phyloP scores from a whole-genome alignment of 345 rosid genomes.

The Salix suchowensis region DNA sequence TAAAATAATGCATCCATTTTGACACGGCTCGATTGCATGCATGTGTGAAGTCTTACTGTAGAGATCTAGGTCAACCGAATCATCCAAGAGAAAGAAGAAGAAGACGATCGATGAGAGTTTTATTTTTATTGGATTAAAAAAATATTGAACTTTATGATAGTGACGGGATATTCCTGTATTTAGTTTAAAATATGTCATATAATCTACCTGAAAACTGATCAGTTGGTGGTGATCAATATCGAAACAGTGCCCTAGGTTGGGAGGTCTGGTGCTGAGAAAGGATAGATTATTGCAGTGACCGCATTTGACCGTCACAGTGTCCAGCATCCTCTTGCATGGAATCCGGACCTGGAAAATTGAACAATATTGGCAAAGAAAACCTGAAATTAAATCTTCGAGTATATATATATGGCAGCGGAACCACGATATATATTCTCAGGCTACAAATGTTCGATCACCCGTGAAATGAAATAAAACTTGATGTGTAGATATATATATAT shows the following conservation, averaged over 20 bases:
- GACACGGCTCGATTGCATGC: background rate
- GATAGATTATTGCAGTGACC: conserved; percentile 95
- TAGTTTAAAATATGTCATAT: background rate
- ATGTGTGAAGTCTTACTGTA: background rate
- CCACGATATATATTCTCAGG: background rate
- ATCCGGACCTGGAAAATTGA: conserved; percentile 61
- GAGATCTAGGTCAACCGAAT: background rate
- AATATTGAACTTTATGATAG: background rate
- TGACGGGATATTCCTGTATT: background rate
- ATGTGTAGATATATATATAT: background rate
- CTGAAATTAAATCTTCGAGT: background rate
- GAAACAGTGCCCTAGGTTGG: conserved; percentile 56
- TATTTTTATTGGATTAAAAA: background rate
- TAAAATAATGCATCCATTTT: background rate
- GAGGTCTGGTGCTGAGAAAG: conserved; percentile 82
- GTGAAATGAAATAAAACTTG: background rate
- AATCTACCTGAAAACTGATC: conserved; percentile 54
- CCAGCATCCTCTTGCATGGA: conserved; percentile 82
- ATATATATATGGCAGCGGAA: background rate
- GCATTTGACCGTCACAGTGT: conserved; percentile 93
- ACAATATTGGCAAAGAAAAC: background rate
- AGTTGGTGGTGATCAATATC: conserved; percentile 51
- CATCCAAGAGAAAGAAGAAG: background rate
- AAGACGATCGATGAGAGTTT: background rate
- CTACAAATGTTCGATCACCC: background rate